These are phyloP conservation scores for Salix brachista DNA, from an alignment of 345 rosid genomes.

Conservation along the genomic window DNA sequence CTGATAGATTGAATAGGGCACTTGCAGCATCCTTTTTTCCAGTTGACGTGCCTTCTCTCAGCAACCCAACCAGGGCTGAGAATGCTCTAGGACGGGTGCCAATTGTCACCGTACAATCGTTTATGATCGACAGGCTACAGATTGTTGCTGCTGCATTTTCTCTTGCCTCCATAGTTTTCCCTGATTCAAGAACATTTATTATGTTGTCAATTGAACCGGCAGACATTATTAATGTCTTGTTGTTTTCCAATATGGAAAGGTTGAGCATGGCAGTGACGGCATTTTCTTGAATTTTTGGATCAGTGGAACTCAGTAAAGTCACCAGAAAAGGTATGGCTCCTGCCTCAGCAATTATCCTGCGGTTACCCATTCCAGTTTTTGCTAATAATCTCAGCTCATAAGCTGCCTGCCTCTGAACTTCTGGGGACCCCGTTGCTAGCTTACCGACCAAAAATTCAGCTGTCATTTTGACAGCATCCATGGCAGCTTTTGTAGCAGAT, in stretches of 20 bases:
- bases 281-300: constrained; percentile 60
- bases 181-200: constrained; percentile 46
- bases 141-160: constrained; percentile 73
- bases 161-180: constrained; percentile 60
- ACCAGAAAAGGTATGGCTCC: constrained; percentile 70
- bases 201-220: constrained; percentile 64
- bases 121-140: constrained; percentile 57
- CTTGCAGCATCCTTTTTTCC: constrained; percentile 64
- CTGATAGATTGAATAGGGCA: constrained; percentile 50
- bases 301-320: constrained; percentile 41
- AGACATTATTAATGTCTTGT: constrained; percentile 57
- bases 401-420: constrained; percentile 63
- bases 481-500: constrained; percentile 46
- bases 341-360: constrained; percentile 56
- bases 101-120: constrained; percentile 46
- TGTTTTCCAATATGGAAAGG: constrained; percentile 57
- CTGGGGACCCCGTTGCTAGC: constrained; percentile 58
- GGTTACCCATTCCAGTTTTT: constrained; percentile 59
- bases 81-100: constrained; percentile 48
- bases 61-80: constrained; percentile 43
- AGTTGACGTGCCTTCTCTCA: constrained; percentile 50
- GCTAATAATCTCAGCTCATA: constrained; percentile 64
- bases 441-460: constrained; percentile 73
- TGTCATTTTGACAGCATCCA: constrained; percentile 55
- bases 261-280: constrained; percentile 65